These are phyloP conservation scores for Pyrenochaeta sp. DNA, from an alignment of 2,329 filamentous ascomycete species.

Conservation along the genomic window DNA sequence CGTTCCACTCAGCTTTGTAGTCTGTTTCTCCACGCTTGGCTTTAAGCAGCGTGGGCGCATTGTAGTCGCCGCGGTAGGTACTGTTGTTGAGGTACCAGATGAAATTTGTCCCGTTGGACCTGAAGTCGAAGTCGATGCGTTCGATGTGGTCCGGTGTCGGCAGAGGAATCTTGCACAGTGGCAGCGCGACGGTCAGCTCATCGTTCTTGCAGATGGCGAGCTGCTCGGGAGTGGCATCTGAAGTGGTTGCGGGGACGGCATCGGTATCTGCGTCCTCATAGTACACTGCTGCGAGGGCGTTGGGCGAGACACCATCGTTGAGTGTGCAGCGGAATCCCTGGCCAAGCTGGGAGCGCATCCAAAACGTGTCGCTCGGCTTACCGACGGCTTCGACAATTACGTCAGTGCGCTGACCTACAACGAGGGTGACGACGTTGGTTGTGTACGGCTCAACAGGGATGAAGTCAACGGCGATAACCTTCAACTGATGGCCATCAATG, in stretches of 20 bases:
- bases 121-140: slow-evolving; percentile 30
- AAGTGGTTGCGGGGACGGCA: slow-evolving; percentile 57
- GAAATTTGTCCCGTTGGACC: slow-evolving; percentile 36
- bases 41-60: slow-evolving; percentile 27
- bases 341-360: slow-evolving; percentile 49
- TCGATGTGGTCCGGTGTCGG: slow-evolving; percentile 28
- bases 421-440: slow-evolving; percentile 50
- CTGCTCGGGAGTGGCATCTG: slow-evolving; percentile 26
- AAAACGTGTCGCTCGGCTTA: slow-evolving; percentile 39
- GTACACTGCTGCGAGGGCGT: slow-evolving; percentile 65
- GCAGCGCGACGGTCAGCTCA: slow-evolving; percentile 11
- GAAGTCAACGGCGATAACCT: slow-evolving; percentile 53
- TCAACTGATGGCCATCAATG: slow-evolving; percentile 54
- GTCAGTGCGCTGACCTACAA: slow-evolving; percentile 51
- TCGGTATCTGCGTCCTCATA: slow-evolving; percentile 67
- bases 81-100: slow-evolving; percentile 36
- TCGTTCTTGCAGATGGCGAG: slow-evolving; percentile 30
- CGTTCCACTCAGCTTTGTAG: slow-evolving; percentile 40
- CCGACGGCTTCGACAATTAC: slow-evolving; percentile 42
- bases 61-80: slow-evolving; percentile 38
- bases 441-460: slow-evolving; percentile 52
- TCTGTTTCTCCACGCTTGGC: slow-evolving; percentile 27
- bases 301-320: slow-evolving; percentile 25
- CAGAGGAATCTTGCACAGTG: slow-evolving; percentile 35
- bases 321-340: slow-evolving; percentile 25